A percentile compares a stretch with the other conserved stretches of the same genome.
These are phyloP conservation scores for Metschnikowia henanensis DNA, from an alignment of 805 yeast species.

Conservation along the genomic window DNA sequence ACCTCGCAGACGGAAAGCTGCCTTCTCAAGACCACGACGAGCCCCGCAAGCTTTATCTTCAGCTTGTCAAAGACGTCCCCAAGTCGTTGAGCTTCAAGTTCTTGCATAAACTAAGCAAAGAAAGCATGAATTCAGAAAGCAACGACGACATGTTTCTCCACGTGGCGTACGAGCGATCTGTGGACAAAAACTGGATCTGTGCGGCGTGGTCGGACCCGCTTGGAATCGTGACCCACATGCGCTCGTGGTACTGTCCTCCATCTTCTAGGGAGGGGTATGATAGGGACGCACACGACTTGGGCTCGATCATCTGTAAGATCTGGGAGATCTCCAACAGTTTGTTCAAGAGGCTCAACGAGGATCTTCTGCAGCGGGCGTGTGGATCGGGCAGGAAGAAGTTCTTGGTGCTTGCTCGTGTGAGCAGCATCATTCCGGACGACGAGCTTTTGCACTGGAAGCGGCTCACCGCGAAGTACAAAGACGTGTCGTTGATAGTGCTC, in stretches of 20 bases:
- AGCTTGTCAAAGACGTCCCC: constrained; percentile 40
- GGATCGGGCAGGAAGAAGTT: constrained; percentile 54
- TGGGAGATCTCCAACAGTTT: constrained; percentile 58
- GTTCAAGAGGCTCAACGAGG: constrained; percentile 36
- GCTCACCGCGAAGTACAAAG: constrained; percentile 56
- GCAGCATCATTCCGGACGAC: constrained; percentile 78
- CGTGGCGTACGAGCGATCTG: constrained; percentile 79
- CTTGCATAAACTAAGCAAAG: constrained; percentile 23
- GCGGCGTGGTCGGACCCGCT: constrained; percentile 90
- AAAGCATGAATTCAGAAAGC: constrained; percentile 20
- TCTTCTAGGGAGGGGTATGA: constrained; percentile 7
- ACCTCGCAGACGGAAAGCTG: constrained; percentile 5
- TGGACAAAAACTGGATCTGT: constrained; percentile 79
- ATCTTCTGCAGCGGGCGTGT: constrained; percentile 29
- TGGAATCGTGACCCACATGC: constrained; percentile 61
- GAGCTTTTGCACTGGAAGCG: constrained; percentile 80
- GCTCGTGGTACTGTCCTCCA: constrained; percentile 58
- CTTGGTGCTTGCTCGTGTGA: constrained; percentile 66
- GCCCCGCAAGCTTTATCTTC: constrained; percentile 25
- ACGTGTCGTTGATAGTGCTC: constrained; percentile 63
- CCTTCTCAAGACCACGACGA: constrained; percentile 6
- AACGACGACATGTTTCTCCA: constrained; percentile 80
- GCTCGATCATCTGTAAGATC: constrained; percentile 62
- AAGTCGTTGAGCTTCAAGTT: constrained; percentile 36
- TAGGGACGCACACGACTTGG: constrained; percentile 27